Base-by-base conservation (phyloP, 2,329 filamentous ascomycete species). In the Sclerotinia spermophila region DNA sequence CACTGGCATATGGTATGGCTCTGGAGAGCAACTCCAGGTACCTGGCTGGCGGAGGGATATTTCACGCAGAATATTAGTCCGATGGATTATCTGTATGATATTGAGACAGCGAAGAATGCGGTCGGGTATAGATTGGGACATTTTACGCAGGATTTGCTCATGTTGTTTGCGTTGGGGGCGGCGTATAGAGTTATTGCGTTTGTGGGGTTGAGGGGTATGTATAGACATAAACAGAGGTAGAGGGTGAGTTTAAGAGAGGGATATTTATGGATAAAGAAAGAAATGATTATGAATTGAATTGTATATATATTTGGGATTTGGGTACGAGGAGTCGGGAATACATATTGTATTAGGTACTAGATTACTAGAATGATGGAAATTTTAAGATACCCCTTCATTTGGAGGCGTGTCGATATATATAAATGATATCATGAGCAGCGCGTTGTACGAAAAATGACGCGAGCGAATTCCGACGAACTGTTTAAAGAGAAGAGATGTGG, bases 41-140 rank as follows among this genome's bases (percentile, higher is more conserved):
- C 84, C 0, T 88, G 86, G 86, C 80, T 87, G 35, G 83, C 85
- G 0, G 86, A 89, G 77, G 77, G 84, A 19, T 88, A 87, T 76
- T 87, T 87, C 73, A 84, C 83, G 0, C 80, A 85, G 75, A 82
- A 87, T 66, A 78, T 87, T 6, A 77, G 74, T 38, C 86, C 85
- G 1, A 81, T 86, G 72, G 76, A 73, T 0, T 84, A 86, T 72
- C 75, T 89, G 7, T 89, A 87, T 76, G 73, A 85, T 19, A 80
- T 86, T 19, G 81, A 87, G 1, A 60, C 81, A 44, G 85, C 86
- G 7, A 79, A 81, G 0, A 30, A 79, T 19, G 74, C 74, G 2
- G 80, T 83, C 2, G 86, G 86, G 0, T 87, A 82, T 72, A 77
- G 80, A 51, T 77, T 88, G 2, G 79, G 83, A 30, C 78, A 81